Evolutionary conservation across 192 early-diverging fungal genomes (phyloP).

Genomic region (Rhizoclosmatium globosum): DNA sequence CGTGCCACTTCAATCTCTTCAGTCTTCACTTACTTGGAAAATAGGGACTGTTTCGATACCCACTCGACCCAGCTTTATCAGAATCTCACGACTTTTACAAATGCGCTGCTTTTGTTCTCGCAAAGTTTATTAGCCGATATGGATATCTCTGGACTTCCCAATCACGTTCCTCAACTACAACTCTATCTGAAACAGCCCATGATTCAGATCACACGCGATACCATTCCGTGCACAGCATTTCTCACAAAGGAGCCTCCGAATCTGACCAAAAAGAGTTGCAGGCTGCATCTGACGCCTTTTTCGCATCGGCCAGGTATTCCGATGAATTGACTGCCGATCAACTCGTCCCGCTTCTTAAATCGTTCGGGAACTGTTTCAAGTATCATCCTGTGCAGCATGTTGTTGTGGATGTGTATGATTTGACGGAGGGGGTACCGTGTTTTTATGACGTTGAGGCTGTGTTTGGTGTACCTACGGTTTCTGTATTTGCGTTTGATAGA

Average conservation of each 20-base stretch:
- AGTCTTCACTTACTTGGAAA: too few relatives aligned
- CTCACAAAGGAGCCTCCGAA: background rate
- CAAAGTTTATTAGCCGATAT: background rate
- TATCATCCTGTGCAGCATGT: background rate
- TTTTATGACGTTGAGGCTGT: background rate
- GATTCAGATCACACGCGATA: background rate
- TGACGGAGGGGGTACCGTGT: background rate
- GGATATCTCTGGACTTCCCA: background rate
- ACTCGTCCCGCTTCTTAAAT: background rate
- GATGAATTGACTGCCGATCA: background rate
- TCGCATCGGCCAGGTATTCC: background rate
- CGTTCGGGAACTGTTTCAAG: background rate
- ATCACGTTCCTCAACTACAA: background rate
- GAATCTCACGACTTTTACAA: background rate
- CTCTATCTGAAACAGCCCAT: background rate
- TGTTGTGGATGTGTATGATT: conserved; percentile 9
- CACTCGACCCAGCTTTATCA: background rate
- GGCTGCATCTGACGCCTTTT: background rate
- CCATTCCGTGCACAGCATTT: background rate
- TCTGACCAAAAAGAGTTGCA: background rate
- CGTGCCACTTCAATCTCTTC: background rate
- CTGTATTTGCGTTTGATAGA: background rate
- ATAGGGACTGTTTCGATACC: too few relatives aligned
- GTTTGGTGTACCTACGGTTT: background rate
- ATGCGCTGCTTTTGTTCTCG: background rate